Base-by-base conservation (phyloP, 352 stramenopile species). In the Pythium myriotylum region DNA sequence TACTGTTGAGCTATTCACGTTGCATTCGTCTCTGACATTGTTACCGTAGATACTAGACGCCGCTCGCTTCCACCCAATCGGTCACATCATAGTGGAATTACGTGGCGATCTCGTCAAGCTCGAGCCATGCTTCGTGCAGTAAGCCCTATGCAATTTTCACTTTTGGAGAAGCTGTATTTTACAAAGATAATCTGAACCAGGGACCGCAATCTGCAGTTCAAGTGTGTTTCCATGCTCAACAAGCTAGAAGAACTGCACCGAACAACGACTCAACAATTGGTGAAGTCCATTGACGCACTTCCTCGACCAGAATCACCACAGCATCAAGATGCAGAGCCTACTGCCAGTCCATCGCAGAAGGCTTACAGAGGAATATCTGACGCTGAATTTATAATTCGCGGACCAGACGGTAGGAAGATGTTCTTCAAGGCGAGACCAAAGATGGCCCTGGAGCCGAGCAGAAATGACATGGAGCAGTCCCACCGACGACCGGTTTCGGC, bases 371-470 rank as follows among this genome's bases (percentile, higher is more conserved):
- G 10, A 3, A 61, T 62, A 12, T 29, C 1, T 20, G 72, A 81
- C 19, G 68, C 75, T 1, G 69, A 84, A 14, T 23, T 84, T 5
- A 48, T 65, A 26, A 68, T 81, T 23, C 51, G 53, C 22, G 67
- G 62, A 2, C 57, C 54, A 12, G 72, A 84, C 39, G 75, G 75
- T 12, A 75, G 71, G 50, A 70, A 57, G 22, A 77, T 79, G 42
- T 77, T 67, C 41, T 84, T 79, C 54, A 77, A 74, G 43, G 56
- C 63, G 26, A 53, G 67, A 23, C 19, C 32, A 20, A 54, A 43
- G 29, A 0, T 26, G 7, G 7, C 27, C 5, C 27, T 13, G 23
- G 14, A 59, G 3, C 14, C 19, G 10, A 19, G 46, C 33, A 4
- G 13, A 3, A 42, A 22, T 43, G 37, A 16, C 13, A 43, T 14